Evolutionary conservation across 768 basidiomycete species (phyloP).

Genomic region (Clitopilus hobsonii): DNA sequence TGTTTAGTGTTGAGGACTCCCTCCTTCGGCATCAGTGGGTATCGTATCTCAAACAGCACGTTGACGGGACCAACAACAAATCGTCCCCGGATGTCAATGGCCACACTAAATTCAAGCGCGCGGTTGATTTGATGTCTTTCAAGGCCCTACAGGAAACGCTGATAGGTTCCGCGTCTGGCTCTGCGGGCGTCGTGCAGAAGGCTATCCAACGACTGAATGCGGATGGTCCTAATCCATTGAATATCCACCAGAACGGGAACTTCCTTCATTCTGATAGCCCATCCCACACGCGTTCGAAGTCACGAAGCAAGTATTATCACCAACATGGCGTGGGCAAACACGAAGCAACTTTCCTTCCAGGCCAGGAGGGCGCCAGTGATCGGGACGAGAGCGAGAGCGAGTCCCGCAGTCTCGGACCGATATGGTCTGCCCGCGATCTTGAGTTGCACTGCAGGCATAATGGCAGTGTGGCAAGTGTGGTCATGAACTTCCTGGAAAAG

Average conservation of each 20-base stretch:
- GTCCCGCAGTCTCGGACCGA: constrained; percentile 36
- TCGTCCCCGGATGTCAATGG: constrained; percentile 25
- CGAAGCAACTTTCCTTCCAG: constrained; percentile 48
- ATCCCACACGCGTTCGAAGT: constrained; percentile 58
- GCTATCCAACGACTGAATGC: constrained; percentile 28
- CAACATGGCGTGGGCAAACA: constrained; percentile 58
- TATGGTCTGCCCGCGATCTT: constrained; percentile 82
- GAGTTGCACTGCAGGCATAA: constrained; percentile 87
- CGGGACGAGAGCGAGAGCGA: constrained; percentile 25
- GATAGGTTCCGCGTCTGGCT: constrained; percentile 33
- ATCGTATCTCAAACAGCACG: constrained; percentile 60
- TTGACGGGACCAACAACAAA: constrained; percentile 39
- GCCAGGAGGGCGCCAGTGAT: constrained; percentile 10
- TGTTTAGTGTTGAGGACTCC: constrained; percentile 89
- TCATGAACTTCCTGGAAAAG: constrained; percentile 9
- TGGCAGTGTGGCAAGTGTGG: constrained; percentile 30
- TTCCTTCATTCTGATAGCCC: constrained; percentile 8
- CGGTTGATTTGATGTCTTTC: constrained; percentile 74
- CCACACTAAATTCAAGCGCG: constrained; percentile 49
- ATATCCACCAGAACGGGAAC: constrained; percentile 4
- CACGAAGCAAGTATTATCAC: constrained; percentile 66
- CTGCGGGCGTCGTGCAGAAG: constrained; percentile 12
- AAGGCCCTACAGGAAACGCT: constrained; percentile 83
- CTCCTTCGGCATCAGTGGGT: constrained; percentile 73
- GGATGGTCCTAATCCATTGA: constrained; percentile 9